These are phyloP conservation scores for Phytophthora cajani DNA, from an alignment of 352 stramenopile species.

Conservation along the genomic window DNA sequence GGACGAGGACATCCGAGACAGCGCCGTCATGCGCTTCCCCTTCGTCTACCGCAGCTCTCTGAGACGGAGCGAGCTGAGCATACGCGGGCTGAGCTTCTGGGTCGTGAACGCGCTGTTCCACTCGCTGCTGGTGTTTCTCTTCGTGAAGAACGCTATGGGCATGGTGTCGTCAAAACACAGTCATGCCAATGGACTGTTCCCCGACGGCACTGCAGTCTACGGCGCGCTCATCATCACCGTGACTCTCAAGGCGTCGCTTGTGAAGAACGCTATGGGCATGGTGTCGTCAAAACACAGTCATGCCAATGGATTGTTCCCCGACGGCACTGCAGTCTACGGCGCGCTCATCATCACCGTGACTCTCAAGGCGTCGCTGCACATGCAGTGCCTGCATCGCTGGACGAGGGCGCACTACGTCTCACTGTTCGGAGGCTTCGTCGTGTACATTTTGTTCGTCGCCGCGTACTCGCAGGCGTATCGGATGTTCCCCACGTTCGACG, in stretches of 20 bases:
- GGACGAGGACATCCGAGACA: conserved; percentile 85
- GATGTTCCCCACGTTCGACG: conserved; percentile 67
- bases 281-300: conserved; percentile 51
- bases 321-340: conserved; percentile 83
- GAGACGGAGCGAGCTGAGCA: conserved; percentile 66
- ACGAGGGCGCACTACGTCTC: conserved; percentile 76
- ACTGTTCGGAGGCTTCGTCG: conserved; percentile 64
- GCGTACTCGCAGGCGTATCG: conserved; percentile 72
- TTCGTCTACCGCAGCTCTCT: conserved; percentile 84
- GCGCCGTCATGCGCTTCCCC: conserved; percentile 73
- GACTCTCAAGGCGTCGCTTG: conserved; percentile 70
- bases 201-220: conserved; percentile 80
- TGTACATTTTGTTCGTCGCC: conserved; percentile 76
- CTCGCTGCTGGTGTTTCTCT: conserved; percentile 77
- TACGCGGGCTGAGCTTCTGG: conserved; percentile 66
- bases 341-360: conserved; percentile 80
- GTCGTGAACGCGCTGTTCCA: conserved; percentile 79
- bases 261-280: conserved; percentile 47
- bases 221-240: conserved; percentile 80
- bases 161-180: conserved; percentile 50
- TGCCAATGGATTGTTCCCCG: conserved; percentile 71
- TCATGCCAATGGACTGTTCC: conserved; percentile 71
- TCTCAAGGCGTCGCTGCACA: conserved; percentile 73
- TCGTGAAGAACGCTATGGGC: conserved; percentile 54
- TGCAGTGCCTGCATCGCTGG: conserved; percentile 83